phyloP scores from a whole-genome alignment of 345 rosid genomes.

The Brassica nigra region DNA sequence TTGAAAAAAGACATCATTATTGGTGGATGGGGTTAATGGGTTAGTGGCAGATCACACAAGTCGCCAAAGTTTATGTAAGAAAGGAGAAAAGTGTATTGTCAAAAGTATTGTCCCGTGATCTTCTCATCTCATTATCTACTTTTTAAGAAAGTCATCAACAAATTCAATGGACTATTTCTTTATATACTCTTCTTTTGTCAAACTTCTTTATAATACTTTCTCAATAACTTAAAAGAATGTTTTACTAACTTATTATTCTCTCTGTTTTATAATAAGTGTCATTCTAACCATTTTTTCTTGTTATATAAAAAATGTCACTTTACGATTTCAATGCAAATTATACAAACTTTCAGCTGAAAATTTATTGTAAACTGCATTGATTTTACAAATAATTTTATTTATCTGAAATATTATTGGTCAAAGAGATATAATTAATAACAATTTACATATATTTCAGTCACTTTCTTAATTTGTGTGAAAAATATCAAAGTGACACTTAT shows the following conservation, averaged over 20 bases:
- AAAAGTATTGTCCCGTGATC: constrained; percentile 17
- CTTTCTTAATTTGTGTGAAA: too few relatives aligned
- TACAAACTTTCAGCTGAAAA: too few relatives aligned
- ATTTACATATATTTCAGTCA: too few relatives aligned
- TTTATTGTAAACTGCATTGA: too few relatives aligned
- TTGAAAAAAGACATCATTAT: constrained; percentile 28
- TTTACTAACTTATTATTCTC: neutral
- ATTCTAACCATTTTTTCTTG: too few relatives aligned
- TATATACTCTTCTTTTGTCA: neutral
- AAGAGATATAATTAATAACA: too few relatives aligned
- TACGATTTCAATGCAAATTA: too few relatives aligned
- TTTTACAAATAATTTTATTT: too few relatives aligned
- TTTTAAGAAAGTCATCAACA: neutral
- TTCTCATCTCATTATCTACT: neutral
- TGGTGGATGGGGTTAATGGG: constrained; percentile 39
- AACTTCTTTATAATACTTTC: neutral
- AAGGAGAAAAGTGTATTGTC: constrained; percentile 6
- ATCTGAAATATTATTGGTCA: too few relatives aligned
- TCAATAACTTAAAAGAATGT: neutral
- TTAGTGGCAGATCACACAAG: constrained; percentile 23
- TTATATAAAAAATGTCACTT: too few relatives aligned
- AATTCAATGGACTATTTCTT: neutral
- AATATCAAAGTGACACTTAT: too few relatives aligned
- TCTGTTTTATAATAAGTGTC: too few relatives aligned
- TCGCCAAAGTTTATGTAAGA: constrained; percentile 12